Evolutionary conservation across 2,329 filamentous ascomycete genomes (phyloP).

Genomic region (Colletotrichum sp.): DNA sequence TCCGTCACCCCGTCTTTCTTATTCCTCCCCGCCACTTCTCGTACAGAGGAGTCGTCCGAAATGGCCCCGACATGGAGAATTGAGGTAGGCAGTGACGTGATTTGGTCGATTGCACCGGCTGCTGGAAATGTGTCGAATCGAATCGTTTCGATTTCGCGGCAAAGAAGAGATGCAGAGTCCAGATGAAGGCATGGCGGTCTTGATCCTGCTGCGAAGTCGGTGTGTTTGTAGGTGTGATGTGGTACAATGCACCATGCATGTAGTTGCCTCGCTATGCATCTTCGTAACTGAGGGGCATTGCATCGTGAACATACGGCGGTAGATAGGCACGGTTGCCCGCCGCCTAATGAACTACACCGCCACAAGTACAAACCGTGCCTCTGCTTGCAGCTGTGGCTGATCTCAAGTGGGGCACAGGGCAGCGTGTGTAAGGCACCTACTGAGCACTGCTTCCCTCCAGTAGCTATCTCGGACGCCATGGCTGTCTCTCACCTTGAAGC

Average conservation of each 20-base stretch:
- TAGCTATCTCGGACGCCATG: background rate
- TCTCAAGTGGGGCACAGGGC: background rate
- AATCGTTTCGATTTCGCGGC: background rate
- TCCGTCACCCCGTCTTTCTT: constrained; percentile 1
- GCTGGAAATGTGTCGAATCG: background rate
- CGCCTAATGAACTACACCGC: background rate
- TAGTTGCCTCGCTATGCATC: background rate
- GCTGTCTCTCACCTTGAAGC: background rate
- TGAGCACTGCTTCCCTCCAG: background rate
- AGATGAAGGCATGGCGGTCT: background rate
- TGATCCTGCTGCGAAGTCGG: background rate
- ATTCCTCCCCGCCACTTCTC: background rate
- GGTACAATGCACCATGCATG: background rate
- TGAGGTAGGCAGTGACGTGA: background rate
- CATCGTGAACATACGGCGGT: background rate
- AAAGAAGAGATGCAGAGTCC: background rate
- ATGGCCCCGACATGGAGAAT: background rate
- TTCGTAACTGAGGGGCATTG: background rate
- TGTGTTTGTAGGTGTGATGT: background rate
- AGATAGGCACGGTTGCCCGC: background rate
- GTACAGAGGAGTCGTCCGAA: background rate
- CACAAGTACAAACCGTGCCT: background rate
- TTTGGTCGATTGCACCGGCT: background rate
- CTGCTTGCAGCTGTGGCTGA: background rate
- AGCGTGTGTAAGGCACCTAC: background rate